A percentile compares a stretch with the other conserved stretches of the same genome.
Conservation (phyloP, 2,329 filamentous ascomycete genomes). For the Monosporascus ibericus region DNA sequence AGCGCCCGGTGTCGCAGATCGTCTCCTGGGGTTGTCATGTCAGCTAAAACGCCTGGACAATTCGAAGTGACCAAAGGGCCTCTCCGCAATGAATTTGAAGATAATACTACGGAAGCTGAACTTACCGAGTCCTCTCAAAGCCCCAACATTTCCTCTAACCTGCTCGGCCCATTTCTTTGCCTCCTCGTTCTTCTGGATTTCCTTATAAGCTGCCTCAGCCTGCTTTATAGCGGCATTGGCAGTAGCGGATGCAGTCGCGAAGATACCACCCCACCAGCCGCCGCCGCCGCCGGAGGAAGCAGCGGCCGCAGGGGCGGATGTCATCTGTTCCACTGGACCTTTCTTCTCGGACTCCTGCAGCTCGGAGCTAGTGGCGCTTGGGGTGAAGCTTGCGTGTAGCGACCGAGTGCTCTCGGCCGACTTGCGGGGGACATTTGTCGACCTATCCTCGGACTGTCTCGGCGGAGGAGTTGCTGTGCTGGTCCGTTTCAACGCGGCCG, state of each 20-base stretch:
- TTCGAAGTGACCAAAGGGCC: background rate
- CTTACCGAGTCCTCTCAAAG: constrained; percentile 68
- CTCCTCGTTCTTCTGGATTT: constrained; percentile 94
- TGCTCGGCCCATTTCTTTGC: constrained; percentile 95
- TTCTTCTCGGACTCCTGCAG: constrained; percentile 52
- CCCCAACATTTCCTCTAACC: constrained; percentile 80
- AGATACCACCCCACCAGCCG: constrained; percentile 83
- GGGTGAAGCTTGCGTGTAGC: constrained; percentile 65
- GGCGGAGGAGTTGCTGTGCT: constrained; percentile 43
- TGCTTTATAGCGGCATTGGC: constrained; percentile 75
- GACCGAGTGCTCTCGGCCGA: constrained; percentile 72
- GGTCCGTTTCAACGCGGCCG: constrained; percentile 42
- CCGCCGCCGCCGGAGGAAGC: constrained; percentile 43
- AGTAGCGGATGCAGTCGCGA: constrained; percentile 64
- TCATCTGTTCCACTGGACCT: constrained; percentile 37
- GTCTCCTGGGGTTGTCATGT: constrained; percentile 55
- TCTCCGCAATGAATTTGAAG: background rate
- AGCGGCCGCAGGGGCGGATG: constrained; percentile 12
- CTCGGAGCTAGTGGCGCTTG: constrained; percentile 59
- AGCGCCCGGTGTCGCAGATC: constrained; percentile 81
- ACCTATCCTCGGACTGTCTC: constrained; percentile 60
- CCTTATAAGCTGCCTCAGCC: constrained; percentile 86
- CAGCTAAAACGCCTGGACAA: constrained; percentile 3
- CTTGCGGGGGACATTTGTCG: constrained; percentile 47
- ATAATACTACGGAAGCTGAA: constrained; percentile 5